phyloP scores from a whole-genome alignment of 225 moss, liverwort and hornwort genomes.

The Sphagnum tenellum region DNA sequence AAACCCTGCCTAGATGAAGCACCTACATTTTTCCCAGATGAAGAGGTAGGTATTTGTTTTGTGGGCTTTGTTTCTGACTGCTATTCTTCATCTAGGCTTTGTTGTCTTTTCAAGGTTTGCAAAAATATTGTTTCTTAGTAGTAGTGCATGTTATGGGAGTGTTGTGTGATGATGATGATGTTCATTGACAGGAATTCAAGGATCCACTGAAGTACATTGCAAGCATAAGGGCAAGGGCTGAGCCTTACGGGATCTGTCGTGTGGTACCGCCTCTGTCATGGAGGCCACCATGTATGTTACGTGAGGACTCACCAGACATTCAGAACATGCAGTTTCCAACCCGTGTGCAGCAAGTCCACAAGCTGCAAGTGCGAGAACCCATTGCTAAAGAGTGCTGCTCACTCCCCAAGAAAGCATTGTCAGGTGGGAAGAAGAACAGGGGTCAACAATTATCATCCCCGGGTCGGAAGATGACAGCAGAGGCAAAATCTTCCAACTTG shows the following conservation, averaged over 20 bases:
- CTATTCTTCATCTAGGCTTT: too few species aligned
- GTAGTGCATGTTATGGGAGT: too few species aligned
- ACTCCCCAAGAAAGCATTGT: constrained; percentile 27
- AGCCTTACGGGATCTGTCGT: constrained; percentile 79
- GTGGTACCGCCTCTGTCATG: constrained; percentile 79
- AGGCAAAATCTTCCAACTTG: too few species aligned
- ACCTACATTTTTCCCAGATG: constrained; percentile 68
- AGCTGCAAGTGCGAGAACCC: constrained; percentile 72
- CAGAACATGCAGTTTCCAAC: constrained; percentile 71
- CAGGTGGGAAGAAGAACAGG: constrained; percentile 45
- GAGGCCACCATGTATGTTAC: constrained; percentile 72
- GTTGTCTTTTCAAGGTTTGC: too few species aligned
- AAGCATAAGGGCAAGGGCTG: constrained; percentile 71
- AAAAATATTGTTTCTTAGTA: too few species aligned
- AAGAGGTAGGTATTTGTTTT: constrained; percentile 43
- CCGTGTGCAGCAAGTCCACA: constrained; percentile 88
- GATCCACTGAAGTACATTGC: constrained; percentile 79
- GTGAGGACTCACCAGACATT: constrained; percentile 39
- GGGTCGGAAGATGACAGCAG: constrained; percentile 4
- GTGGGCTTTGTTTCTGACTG: too few species aligned
- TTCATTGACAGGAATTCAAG: constrained; percentile 65
- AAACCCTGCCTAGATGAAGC: constrained; percentile 66
- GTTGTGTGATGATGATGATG: background rate
- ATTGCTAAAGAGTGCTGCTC: constrained; percentile 33
- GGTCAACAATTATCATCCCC: constrained; percentile 17